Base-by-base conservation (phyloP, 2,329 filamentous ascomycete species). In the Ascochyta koolunga region DNA sequence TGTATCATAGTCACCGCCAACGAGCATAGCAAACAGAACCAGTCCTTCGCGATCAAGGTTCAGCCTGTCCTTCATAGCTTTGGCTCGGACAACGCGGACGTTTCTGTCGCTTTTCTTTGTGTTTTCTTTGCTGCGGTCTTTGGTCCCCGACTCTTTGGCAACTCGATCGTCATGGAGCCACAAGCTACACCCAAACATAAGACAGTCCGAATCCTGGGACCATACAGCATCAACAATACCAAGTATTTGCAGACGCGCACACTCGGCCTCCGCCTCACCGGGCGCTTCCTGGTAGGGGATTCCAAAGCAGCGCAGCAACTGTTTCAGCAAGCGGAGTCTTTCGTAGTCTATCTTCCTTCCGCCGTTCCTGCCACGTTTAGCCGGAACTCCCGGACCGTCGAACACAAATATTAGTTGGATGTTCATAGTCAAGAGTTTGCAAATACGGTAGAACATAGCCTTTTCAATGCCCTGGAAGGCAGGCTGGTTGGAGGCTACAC, bases 361-460 rank as follows among this genome's bases (percentile, higher is more conserved):
- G 0, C 66, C 62, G 29, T 60, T 43, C 35, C 72, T 58, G 9
- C 67, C 65, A 13, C 71, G 60, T 58, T 79, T 76, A 65, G 69
- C 63, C 1, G 74, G 72, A 51, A 70, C 78, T 15, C 78, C 75
- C 9, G 79, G 72, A 0, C 83, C 82, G 51, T 85, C 83, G 56
- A 83, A 83, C 3, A 86, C 78, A 50, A 85, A 83, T 6, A 84
- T 59, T 1, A 81, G 73, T 35, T 82, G 76, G 5, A 86, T 79
- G 15, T 82, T 77, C 5, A 81, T 72, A 18, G 76, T 76, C 22
- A 82, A 71, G 1, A 84, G 74, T 4, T 77, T 74, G 42, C 79
- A 65, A 54, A 82, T 68, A 6, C 75, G 71, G 57, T 68, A 76
- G 27, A 79, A 68, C 40, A 78, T 76, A 3, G 60, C 56, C 49